These are phyloP conservation scores for Chimonanthus salicifolius DNA, from an alignment of 164 flowering plant species.

Conservation along the genomic window DNA sequence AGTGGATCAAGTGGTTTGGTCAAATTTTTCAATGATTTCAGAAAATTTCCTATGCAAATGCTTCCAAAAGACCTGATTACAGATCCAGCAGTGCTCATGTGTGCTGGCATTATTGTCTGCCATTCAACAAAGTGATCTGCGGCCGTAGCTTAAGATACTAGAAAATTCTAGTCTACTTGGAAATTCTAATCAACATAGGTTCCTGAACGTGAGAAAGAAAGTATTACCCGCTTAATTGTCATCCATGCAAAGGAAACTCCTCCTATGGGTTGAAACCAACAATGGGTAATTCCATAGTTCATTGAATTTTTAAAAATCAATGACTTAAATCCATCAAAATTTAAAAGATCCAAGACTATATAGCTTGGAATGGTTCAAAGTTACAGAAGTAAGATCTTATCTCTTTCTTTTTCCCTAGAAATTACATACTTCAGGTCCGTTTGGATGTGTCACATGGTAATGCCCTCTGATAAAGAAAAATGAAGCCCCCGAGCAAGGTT, in stretches of 20 bases:
- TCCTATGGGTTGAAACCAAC: neutral
- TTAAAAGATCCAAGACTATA: too few relatives aligned
- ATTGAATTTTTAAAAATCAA: neutral
- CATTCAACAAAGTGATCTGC: neutral
- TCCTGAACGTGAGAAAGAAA: neutral
- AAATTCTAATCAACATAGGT: neutral
- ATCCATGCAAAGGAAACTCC: neutral
- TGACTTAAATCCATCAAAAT: neutral
- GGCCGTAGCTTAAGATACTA: neutral
- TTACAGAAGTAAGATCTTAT: too few relatives aligned
- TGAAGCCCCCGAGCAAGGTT: too few relatives aligned
- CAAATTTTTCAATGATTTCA: neutral
- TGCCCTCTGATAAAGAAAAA: too few relatives aligned
- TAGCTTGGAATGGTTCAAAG: too few relatives aligned
- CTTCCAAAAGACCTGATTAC: neutral
- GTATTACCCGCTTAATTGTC: neutral
- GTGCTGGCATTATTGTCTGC: neutral
- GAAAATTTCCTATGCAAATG: neutral
- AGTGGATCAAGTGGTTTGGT: constrained; percentile 3
- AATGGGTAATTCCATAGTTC: neutral
- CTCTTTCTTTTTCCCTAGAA: too few relatives aligned
- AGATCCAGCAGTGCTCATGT: neutral
- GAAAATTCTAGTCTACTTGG: too few relatives aligned
- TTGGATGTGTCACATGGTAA: too few relatives aligned
- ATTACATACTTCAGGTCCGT: too few relatives aligned